These are phyloP conservation scores for Ilex paraguariensis DNA, from an alignment of 305 asterid species.

Conservation along the genomic window DNA sequence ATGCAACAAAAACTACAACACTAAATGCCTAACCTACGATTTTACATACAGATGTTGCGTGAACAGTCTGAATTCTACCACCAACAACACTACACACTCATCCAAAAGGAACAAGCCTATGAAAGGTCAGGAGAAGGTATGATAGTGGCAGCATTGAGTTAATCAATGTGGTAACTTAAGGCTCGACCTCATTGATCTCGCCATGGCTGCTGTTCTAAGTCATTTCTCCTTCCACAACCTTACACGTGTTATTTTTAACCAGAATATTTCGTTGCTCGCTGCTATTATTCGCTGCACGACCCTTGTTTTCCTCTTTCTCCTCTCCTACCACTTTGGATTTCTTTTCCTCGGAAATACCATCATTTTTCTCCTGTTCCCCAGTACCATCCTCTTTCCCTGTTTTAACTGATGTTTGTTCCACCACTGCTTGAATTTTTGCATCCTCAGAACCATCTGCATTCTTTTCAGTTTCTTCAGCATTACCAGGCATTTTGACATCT, in stretches of 20 bases:
- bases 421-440: constrained; percentile 4
- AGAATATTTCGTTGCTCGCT: constrained; percentile 16
- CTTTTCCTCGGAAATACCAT: constrained; percentile 11
- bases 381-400: constrained; percentile 15
- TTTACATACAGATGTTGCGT: constrained; percentile 21
- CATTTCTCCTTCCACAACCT: constrained; percentile 22
- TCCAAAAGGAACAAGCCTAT: constrained; percentile 7
- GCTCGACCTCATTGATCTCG: constrained; percentile 13
- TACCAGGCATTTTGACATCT: constrained; percentile 7
- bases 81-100: constrained; percentile 13
- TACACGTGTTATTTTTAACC: constrained; percentile 12
- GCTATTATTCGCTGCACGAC: constrained; percentile 1
- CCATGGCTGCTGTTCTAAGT: constrained; percentile 15
- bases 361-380: constrained; percentile 12
- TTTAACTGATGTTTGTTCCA: constrained; percentile 15
- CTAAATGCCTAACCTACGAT: constrained; percentile 18
- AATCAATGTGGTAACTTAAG: constrained; percentile 10
- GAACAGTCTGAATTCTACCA: constrained; percentile 24
- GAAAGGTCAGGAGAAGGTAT: constrained; percentile 11
- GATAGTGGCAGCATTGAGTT: not conserved
- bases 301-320: constrained; percentile 8
- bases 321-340: constrained; percentile 15
- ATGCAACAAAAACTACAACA: constrained; percentile 12
- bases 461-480: constrained; percentile 8
- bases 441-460: constrained; percentile 12